Evolutionary conservation across 176 grass and related monocot species (phyloP).

Genomic region (Carex pumila): DNA sequence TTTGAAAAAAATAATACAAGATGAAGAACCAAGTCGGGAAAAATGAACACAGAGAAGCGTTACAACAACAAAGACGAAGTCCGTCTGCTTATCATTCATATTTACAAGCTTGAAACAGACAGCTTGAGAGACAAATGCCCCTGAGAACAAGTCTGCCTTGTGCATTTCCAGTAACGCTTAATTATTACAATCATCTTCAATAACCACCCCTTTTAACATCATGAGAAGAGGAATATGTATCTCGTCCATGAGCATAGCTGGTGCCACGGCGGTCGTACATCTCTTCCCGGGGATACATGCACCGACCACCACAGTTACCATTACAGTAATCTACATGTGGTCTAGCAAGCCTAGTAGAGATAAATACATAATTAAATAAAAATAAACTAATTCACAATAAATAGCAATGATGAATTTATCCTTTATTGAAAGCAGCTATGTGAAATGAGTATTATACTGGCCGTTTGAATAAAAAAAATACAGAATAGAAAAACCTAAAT

Average conservation of each 20-base stretch:
- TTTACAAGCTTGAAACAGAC: neutral
- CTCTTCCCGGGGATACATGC: slow-evolving; percentile 6
- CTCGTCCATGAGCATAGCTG: neutral
- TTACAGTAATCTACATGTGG: slow-evolving; percentile 22
- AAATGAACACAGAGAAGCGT: neutral
- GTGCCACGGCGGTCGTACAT: slow-evolving; percentile 5
- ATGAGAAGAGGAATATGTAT: slow-evolving; percentile 18
- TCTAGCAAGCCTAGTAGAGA: slow-evolving; percentile 8
- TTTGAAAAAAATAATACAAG: neutral
- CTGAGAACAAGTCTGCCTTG: neutral
- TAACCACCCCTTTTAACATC: slow-evolving; percentile 6
- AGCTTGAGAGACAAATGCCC: neutral
- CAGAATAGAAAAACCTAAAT: neutral
- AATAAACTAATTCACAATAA: neutral
- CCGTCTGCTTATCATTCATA: neutral
- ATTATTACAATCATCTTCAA: neutral
- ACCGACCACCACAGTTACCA: slow-evolving; percentile 13
- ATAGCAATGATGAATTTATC: neutral
- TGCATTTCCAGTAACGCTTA: neutral
- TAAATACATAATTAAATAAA: neutral
- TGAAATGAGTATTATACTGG: neutral
- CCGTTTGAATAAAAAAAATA: neutral
- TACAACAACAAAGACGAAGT: neutral
- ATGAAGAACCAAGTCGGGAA: neutral
- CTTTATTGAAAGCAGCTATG: neutral